phyloP scores from a whole-genome alignment of 164 flowering plant genomes.

The Paratinospora sagittata region DNA sequence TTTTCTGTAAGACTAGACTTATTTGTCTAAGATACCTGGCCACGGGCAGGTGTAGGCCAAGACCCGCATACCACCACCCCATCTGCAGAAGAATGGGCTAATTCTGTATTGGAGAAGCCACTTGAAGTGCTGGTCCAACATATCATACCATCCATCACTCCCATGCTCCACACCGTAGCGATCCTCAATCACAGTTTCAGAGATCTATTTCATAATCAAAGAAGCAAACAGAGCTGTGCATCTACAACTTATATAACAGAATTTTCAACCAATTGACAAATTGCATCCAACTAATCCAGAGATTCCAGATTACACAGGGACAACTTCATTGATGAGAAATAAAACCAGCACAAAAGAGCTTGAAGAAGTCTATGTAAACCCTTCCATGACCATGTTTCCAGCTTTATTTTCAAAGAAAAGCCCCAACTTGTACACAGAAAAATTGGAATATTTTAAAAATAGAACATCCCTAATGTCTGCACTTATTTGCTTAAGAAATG shows the following conservation, averaged over 20 bases:
- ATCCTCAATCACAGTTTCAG: constrained; percentile 97
- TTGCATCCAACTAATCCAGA: not conserved
- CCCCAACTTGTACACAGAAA: not conserved
- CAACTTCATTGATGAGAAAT: not conserved
- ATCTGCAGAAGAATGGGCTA: constrained; percentile 94
- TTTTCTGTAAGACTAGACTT: not conserved
- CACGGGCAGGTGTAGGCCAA: constrained; percentile 90
- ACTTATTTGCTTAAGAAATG: not conserved
- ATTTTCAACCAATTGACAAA: not conserved
- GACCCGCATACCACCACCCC: constrained; percentile 95
- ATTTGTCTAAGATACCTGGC: constrained; percentile 57
- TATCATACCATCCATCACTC: constrained; percentile 74
- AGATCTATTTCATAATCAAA: constrained; percentile 44
- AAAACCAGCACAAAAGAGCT: not conserved
- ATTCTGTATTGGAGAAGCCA: constrained; percentile 95
- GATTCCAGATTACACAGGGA: not conserved
- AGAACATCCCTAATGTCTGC: not conserved
- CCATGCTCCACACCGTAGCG: constrained; percentile 92
- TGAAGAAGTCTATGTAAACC: not conserved
- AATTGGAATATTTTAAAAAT: not conserved
- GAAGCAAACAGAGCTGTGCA: not conserved
- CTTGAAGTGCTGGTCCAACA: constrained; percentile 76
- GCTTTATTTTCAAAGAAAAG: not conserved
- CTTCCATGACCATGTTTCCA: not conserved
- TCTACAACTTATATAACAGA: not conserved